Percentiles rank a stretch among this genome's conserved stretches.
Evolutionary conservation across 805 yeast species (phyloP).

Genomic region (Kluyveromyces wickerhamii): DNA sequence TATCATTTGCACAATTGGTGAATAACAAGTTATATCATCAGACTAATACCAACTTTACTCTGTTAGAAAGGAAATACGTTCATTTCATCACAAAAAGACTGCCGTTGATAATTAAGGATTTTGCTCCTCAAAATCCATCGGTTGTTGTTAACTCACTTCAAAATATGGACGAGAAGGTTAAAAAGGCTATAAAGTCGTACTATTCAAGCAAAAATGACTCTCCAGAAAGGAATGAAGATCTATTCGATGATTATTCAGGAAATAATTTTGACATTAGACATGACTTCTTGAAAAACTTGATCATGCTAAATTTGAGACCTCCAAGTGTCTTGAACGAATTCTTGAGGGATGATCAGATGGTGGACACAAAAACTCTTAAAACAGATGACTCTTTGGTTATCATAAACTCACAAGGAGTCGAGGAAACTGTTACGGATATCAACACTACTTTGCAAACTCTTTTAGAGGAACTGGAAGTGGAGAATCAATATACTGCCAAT

Average conservation of each 20-base stretch:
- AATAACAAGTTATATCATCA: conserved; percentile 36
- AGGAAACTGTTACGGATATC: conserved; percentile 28
- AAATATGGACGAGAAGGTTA: conserved; percentile 24
- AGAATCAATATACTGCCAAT: conserved; percentile 8
- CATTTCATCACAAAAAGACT: conserved; percentile 38
- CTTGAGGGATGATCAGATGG: conserved; percentile 34
- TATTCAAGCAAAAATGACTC: conserved; percentile 29
- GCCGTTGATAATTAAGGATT: conserved; percentile 36
- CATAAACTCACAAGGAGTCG: conserved; percentile 25
- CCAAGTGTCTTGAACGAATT: conserved; percentile 27
- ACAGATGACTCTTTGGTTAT: conserved; percentile 30
- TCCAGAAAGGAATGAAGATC: conserved; percentile 36
- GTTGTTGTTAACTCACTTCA: conserved; percentile 21
- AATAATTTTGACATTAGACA: conserved; percentile 42
- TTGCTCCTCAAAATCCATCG: conserved; percentile 20
- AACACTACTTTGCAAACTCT: conserved; percentile 20
- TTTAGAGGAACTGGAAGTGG: conserved; percentile 23
- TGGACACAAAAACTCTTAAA: conserved; percentile 29
- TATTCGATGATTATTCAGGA: conserved; percentile 44
- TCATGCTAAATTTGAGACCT: conserved; percentile 34
- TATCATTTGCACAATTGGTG: conserved; percentile 37
- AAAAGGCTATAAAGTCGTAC: conserved; percentile 28
- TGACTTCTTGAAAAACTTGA: conserved; percentile 41
- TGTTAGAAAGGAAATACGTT: conserved; percentile 36
- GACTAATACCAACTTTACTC: conserved; percentile 27